These are phyloP conservation scores for Yamadazyma sp. DNA, from an alignment of 1,139 yeast species.

Conservation along the genomic window DNA sequence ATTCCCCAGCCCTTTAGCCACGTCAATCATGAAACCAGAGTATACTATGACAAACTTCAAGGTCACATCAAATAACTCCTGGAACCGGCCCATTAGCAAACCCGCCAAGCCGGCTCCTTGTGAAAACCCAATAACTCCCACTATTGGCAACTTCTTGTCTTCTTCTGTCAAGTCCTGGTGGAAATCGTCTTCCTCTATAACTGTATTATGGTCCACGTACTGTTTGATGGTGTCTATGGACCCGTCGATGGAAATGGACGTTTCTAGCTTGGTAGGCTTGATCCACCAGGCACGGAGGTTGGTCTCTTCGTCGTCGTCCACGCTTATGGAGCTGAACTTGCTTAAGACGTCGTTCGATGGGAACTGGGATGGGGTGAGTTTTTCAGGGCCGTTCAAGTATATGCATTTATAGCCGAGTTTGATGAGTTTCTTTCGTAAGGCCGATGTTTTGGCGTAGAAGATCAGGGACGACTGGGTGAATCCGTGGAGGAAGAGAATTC, in stretches of 20 bases:
- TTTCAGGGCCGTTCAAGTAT: conserved; percentile 75
- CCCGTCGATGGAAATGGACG: conserved; percentile 24
- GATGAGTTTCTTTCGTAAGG: conserved; percentile 38
- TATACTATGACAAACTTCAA: conserved; percentile 70
- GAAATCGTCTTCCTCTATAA: conserved; percentile 32
- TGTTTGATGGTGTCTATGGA: conserved; percentile 31
- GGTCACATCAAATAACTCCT: conserved; percentile 24
- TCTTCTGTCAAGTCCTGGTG: conserved; percentile 21
- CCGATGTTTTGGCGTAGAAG: conserved; percentile 50
- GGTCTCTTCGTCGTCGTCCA: conserved; percentile 23
- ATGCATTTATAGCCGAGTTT: conserved; percentile 57
- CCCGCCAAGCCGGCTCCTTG: conserved; percentile 57
- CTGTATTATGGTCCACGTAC: conserved; percentile 31
- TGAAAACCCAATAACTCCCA: conserved; percentile 45
- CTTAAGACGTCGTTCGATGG: conserved; percentile 55
- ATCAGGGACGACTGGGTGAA: conserved; percentile 43
- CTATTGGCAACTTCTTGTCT: conserved; percentile 32
- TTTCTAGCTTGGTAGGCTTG: conserved; percentile 22
- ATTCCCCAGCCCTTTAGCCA: conserved; percentile 37
- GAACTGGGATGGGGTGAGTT: conserved; percentile 63
- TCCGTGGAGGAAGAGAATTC: conserved; percentile 45
- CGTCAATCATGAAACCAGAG: conserved; percentile 71
- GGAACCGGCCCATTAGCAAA: conserved; percentile 31
- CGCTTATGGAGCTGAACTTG: conserved; percentile 30
- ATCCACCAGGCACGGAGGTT: conserved; percentile 42